Percentiles rank a stretch among this genome's conserved stretches.
These are phyloP conservation scores for Acanthamoeba lenticulata DNA, from an alignment of 208 protist genomes.

Conservation along the genomic window DNA sequence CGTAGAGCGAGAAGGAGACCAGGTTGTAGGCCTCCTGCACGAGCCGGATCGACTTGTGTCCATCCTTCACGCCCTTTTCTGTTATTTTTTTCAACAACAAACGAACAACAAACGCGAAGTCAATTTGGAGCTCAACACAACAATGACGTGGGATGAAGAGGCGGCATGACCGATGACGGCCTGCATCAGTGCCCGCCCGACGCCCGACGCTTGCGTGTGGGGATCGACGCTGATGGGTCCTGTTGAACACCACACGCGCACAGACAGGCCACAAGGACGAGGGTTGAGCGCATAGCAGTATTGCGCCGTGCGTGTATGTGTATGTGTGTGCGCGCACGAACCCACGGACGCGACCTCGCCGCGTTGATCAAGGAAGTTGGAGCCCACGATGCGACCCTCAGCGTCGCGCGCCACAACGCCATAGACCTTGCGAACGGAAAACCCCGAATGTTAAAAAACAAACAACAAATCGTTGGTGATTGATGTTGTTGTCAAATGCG, in stretches of 20 bases:
- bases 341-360: neutral
- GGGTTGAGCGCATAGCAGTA: neutral
- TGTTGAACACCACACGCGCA: neutral
- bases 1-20: conserved; percentile 49
- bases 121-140: no score
- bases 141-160: no score
- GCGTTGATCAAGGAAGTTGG: conserved; percentile 4
- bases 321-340: neutral
- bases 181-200: conserved; percentile 12
- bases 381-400: conserved; percentile 14
- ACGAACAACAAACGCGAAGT: neutral
- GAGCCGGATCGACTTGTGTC: conserved; percentile 31
- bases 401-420: neutral
- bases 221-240: neutral
- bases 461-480: no score
- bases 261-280: neutral
- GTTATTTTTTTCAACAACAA: neutral
- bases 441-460: neutral
- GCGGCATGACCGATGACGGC: conserved; percentile 45
- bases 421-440: neutral
- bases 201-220: neutral
- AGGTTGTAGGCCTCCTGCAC: conserved; percentile 35
- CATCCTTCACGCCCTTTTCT: neutral
- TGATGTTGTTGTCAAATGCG: no score
- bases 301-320: no score